Evolutionary conservation across 306 rosid genomes (phyloP), one percentile per base, ranked within the genome.

Genomic region (Fragaria nilgerrensis): DNA sequence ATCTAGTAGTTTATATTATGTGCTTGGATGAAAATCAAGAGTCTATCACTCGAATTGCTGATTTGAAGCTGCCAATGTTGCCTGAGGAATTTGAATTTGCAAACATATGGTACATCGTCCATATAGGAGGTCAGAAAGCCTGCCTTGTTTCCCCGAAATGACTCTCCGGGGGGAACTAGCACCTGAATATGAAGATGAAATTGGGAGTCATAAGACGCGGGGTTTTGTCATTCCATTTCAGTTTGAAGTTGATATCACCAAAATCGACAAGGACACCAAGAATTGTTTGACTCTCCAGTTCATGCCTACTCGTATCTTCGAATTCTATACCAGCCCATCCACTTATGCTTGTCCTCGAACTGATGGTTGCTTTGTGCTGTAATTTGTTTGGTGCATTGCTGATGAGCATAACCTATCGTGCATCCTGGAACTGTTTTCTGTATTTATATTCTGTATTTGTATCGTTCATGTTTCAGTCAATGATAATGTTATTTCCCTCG

Each of bases 101-200:
- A 23, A 0, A 1, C 0, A 9, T 1, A 0, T 25, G 1, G 25
- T 12, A 59, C 5, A 23, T 59, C 27, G 0, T 25, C 17, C 65
- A 59, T 12, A 23, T 59, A 59, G 64, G 64, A 58, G 65, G 19
- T 4, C 65, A 59, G 66, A 59, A 59, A 59, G 66, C 66, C 34
- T 59, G 66, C 19, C 6, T 59, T 59, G 5, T 36, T 36, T 3
- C 0, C 39, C 39, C 39, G 5, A 36, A 36, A 36, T 36, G 39
- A 36, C 5, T 36, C 39, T 36, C 39, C 39, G 0, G 0, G 39
- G 0, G 39, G 39, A 4, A 36, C 39, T 0, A 4, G 5, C 5
- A 36, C 5, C 39, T 36, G 39, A 36, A 3, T 3, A 36, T 36
- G 39, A 3, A 36, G 5, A 4, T 11, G 29, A 58, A 15, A 14